Evolutionary conservation across 495 filamentous ascomycete genomes (phyloP).

Genomic region (Pyrenopolyporus hunteri): DNA sequence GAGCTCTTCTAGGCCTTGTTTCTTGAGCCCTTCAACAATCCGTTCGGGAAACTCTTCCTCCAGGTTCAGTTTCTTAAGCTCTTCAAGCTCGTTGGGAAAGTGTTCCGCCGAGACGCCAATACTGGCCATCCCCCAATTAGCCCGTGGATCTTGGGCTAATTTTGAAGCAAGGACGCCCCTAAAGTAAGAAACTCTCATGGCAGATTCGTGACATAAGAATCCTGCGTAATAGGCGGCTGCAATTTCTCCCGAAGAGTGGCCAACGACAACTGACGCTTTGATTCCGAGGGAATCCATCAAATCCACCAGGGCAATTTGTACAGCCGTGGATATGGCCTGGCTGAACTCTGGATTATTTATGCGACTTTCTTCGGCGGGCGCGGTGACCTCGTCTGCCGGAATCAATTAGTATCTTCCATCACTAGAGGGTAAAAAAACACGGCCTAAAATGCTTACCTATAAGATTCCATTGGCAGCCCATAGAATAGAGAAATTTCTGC

Average conservation of each 20-base stretch:
- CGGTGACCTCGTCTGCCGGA: slow-evolving; percentile 1
- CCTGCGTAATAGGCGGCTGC: slow-evolving; percentile 57
- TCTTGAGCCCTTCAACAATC: background rate
- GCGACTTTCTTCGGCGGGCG: background rate
- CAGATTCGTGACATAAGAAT: background rate
- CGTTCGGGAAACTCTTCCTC: background rate
- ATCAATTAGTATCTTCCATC: background rate
- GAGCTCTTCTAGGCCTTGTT: background rate
- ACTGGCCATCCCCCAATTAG: too few species aligned
- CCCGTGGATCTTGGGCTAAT: too few species aligned
- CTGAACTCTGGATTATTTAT: slow-evolving; percentile 16
- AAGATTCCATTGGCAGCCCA: background rate
- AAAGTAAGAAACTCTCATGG: background rate
- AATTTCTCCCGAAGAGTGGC: slow-evolving; percentile 69
- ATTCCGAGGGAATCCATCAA: slow-evolving; percentile 57
- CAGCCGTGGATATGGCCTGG: slow-evolving; percentile 52
- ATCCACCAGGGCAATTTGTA: slow-evolving; percentile 59
- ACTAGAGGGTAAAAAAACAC: background rate
- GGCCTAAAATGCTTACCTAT: background rate
- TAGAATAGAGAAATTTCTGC: background rate
- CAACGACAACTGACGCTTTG: slow-evolving; percentile 53
- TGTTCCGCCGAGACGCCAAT: too few species aligned
- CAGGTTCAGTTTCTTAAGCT: too few species aligned
- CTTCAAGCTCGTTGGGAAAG: too few species aligned
- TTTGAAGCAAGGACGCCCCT: background rate